Conservation (phyloP, 306 rosid species). For the Prinsepia uniflora region DNA sequence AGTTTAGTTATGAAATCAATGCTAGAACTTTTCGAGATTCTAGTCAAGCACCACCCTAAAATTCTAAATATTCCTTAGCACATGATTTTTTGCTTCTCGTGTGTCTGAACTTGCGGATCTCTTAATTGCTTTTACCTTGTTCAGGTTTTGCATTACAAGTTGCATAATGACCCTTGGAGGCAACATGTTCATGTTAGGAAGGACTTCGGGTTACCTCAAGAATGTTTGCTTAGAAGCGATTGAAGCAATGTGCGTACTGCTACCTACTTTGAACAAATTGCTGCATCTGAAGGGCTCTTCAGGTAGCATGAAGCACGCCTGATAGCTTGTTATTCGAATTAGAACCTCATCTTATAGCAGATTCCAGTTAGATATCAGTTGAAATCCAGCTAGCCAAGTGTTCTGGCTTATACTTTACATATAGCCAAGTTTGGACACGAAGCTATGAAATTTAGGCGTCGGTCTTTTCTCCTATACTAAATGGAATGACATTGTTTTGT, state of each 20-base stretch:
- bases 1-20: not conserved
- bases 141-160: slow-evolving; percentile 82
- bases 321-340: not conserved
- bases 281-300: slow-evolving; percentile 2
- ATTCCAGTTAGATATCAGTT: not conserved
- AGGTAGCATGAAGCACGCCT: slow-evolving; percentile 1
- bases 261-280: slow-evolving; percentile 7
- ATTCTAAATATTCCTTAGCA: not conserved
- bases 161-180: slow-evolving; percentile 88
- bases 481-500: not conserved
- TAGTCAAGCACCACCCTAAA: not conserved
- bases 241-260: slow-evolving; percentile 26
- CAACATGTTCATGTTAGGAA: slow-evolving; percentile 38
- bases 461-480: not conserved
- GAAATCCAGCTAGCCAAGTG: no score
- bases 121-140: slow-evolving; percentile 10
- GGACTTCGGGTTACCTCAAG: slow-evolving; percentile 59
- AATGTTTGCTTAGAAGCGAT: slow-evolving; percentile 46
- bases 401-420: not conserved
- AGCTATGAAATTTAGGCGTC: not conserved
- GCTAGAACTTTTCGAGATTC: not conserved
- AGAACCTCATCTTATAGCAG: not conserved
- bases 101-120: slow-evolving; percentile 18
- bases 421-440: slow-evolving; percentile 2
- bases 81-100: not conserved